Base-by-base conservation (phyloP, 2,329 filamentous ascomycete species). In the Sordariomycetes sp. region DNA sequence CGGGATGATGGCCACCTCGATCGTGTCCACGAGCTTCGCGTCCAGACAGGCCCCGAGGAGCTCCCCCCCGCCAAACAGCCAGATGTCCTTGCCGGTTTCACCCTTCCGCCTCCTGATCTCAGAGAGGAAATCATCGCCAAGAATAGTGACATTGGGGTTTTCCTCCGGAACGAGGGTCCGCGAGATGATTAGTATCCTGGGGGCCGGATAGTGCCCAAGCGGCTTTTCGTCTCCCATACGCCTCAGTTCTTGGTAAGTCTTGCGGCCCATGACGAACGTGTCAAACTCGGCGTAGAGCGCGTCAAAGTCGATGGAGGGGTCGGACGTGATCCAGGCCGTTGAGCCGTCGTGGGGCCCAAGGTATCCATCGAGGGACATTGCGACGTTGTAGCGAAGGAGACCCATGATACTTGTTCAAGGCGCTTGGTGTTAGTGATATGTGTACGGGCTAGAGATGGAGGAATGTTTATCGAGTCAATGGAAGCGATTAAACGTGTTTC, bases 31-130 rank as follows among this genome's bases (percentile, higher is more conserved):
- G 25, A 71, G 54, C 3, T 64, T 62, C 6, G 64, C 65, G 10
- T 63, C 60, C 6, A 71, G 57, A 32, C 65, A 66, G n/a, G 60
- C 55, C 10, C 62, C 57, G 25, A 64, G 67, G 22, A 72, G 60
- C 50, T 61, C 56, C 0, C 65, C 65, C 0, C 69, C 69, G 7
- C 69, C 70, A 66, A 71, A 69, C 1, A 71, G 61, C 70, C 70
- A 72, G 6, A 70, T 64, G 39, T 69, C 64, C 53, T 63, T 64
- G 0, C 62, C 64, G 0, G 56, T 45, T 10, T 55, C n/a, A 0
- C 28, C 53, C 48, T 67, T 69, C 1, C 67, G 50, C 7, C 56
- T 20, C 22, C 55, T 52, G 7, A 71, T 58, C 5, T 58, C 51
- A 1, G 61, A 60, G 12, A 64, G 36, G 17, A 63, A 60, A 6